These are phyloP conservation scores for Neurospora tetrasperma DNA, from an alignment of 495 filamentous ascomycete species.

Conservation along the genomic window DNA sequence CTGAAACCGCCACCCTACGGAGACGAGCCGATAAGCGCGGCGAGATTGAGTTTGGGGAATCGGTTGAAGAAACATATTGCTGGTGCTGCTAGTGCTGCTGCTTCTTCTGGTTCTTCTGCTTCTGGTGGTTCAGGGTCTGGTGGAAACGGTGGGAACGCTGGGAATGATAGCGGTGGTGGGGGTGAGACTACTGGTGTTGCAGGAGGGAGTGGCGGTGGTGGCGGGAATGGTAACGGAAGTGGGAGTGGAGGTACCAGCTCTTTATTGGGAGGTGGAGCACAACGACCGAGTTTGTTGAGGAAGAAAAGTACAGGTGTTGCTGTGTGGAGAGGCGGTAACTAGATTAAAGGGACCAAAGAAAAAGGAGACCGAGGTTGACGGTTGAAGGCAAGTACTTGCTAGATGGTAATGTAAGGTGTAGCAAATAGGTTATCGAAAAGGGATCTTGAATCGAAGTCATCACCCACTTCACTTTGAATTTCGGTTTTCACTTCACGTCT, in stretches of 20 bases:
- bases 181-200: background rate
- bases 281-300: background rate
- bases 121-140: background rate
- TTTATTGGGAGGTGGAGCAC: background rate
- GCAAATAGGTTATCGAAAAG: background rate
- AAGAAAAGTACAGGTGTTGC: background rate
- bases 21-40: constrained; percentile 31
- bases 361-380: background rate
- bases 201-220: background rate
- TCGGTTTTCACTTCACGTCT: no score
- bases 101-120: background rate
- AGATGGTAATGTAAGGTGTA: background rate
- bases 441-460: background rate
- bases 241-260: background rate
- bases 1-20: constrained; percentile 9
- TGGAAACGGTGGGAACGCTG: background rate
- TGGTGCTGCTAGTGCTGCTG: background rate
- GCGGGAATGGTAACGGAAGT: background rate
- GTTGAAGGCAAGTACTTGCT: background rate
- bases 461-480: background rate
- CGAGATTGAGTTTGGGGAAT: constrained; percentile 35
- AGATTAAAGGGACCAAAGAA: background rate
- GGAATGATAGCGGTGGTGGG: background rate
- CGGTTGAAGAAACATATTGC: constrained; percentile 25
- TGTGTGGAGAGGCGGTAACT: background rate